Evolutionary conservation across 2,329 filamentous ascomycete species (phyloP).

Genomic region (Neonectria sp.): DNA sequence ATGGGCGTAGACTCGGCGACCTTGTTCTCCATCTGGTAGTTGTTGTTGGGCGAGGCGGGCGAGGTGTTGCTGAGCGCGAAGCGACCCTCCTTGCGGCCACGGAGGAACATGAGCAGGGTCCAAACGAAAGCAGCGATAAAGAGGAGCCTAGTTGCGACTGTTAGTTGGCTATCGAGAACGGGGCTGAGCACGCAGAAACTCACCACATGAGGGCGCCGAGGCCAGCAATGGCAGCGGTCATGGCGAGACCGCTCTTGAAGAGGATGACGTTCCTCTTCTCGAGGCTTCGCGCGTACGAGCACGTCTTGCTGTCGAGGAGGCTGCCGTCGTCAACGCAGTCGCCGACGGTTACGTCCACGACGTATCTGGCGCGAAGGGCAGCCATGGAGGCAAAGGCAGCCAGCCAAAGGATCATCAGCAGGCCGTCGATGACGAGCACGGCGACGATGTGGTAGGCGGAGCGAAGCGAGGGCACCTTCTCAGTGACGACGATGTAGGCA

Average conservation of each 20-base stretch:
- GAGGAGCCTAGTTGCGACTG: slow-evolving; percentile 50
- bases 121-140: slow-evolving; percentile 57
- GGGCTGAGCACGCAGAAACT: slow-evolving; percentile 31
- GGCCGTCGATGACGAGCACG: slow-evolving; percentile 59
- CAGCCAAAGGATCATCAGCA: slow-evolving; percentile 65
- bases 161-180: slow-evolving; percentile 15
- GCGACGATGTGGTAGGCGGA: slow-evolving; percentile 61
- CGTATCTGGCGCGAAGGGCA: slow-evolving; percentile 56
- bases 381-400: slow-evolving; percentile 60
- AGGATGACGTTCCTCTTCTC: slow-evolving; percentile 51
- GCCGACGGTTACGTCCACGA: slow-evolving; percentile 48
- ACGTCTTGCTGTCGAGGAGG: slow-evolving; percentile 56
- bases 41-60: slow-evolving; percentile 37
- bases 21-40: slow-evolving; percentile 55
- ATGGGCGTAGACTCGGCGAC: slow-evolving; percentile 44
- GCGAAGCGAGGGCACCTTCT: slow-evolving; percentile 55
- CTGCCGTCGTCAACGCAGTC: slow-evolving; percentile 57
- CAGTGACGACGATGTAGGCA: slow-evolving; percentile 58
- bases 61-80: slow-evolving; percentile 46
- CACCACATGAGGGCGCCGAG: slow-evolving; percentile 61
- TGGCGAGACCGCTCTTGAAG: slow-evolving; percentile 51
- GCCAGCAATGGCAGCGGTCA: slow-evolving; percentile 59
- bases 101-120: slow-evolving; percentile 54
- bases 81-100: slow-evolving; percentile 56
- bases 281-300: slow-evolving; percentile 35